Evolutionary conservation across 345 rosid genomes (phyloP).

Genomic region (Moricandia moricandioides): DNA sequence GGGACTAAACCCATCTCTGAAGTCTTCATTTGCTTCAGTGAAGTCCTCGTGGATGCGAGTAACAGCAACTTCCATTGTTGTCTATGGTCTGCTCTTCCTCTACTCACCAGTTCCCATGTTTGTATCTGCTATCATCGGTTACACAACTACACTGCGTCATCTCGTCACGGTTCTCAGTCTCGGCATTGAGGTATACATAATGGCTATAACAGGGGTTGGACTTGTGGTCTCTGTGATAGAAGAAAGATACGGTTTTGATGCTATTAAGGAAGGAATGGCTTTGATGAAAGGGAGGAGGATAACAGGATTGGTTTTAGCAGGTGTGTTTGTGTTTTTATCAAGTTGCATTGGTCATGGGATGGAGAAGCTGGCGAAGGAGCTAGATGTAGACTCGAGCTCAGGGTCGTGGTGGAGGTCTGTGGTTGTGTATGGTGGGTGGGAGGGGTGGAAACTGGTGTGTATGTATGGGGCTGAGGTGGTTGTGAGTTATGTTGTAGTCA

Average conservation of each 20-base stretch:
- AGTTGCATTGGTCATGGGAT: slow-evolving; percentile 52
- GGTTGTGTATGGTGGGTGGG: slow-evolving; percentile 40
- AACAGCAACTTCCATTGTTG: slow-evolving; percentile 49
- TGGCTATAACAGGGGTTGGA: slow-evolving; percentile 57
- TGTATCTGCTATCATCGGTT: slow-evolving; percentile 30
- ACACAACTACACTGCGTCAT: slow-evolving; percentile 27
- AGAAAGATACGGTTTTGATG: slow-evolving; percentile 57
- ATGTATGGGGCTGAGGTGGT: slow-evolving; percentile 54
- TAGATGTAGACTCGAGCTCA: slow-evolving; percentile 23
- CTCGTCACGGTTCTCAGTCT: slow-evolving; percentile 33
- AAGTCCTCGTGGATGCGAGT: slow-evolving; percentile 44
- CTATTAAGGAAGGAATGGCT: slow-evolving; percentile 46
- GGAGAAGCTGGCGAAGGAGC: slow-evolving; percentile 46
- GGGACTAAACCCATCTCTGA: slow-evolving; percentile 34
- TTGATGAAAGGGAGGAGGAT: slow-evolving; percentile 59
- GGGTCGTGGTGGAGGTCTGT: slow-evolving; percentile 39
- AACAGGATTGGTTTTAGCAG: slow-evolving; percentile 53
- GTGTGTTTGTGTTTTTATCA: slow-evolving; percentile 43
- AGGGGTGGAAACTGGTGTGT: slow-evolving; percentile 43
- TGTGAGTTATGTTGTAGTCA: slow-evolving; percentile 55
- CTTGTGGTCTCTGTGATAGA: slow-evolving; percentile 66
- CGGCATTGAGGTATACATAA: slow-evolving; percentile 52
- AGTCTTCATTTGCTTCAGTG: slow-evolving; percentile 30
- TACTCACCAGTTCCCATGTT: slow-evolving; percentile 40
- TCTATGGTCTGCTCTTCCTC: slow-evolving; percentile 44